These are phyloP conservation scores for Scenedesmus sp. DNA, from an alignment of 163 green algal species.

Conservation along the genomic window DNA sequence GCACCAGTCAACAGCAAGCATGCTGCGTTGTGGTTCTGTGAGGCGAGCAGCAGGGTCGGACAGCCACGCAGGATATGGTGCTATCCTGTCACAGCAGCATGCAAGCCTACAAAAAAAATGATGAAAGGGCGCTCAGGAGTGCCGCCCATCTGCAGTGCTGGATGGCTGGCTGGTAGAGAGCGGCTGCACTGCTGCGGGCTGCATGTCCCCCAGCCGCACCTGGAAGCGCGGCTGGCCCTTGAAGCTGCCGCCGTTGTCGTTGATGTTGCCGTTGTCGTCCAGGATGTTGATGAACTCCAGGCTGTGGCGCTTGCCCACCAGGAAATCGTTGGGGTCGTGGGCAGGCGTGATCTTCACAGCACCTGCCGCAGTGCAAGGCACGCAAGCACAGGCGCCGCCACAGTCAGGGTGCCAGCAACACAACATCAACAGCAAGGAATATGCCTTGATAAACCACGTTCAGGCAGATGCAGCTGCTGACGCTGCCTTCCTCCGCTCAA, in stretches of 20 bases:
- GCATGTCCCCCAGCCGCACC: conserved; percentile 47
- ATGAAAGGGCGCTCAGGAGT: too few relatives aligned
- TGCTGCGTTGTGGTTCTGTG: too few relatives aligned
- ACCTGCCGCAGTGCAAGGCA: neutral
- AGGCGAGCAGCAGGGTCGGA: too few relatives aligned
- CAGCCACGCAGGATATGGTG: neutral
- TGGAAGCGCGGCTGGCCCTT: conserved; percentile 92
- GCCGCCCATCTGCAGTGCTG: too few relatives aligned
- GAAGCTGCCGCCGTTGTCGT: conserved; percentile 87
- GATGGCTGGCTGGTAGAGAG: too few relatives aligned
- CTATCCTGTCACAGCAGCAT: neutral
- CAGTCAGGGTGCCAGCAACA: conserved; percentile 77
- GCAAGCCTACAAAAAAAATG: neutral
- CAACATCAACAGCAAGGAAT: too few relatives aligned
- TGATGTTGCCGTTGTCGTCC: conserved; percentile 95
- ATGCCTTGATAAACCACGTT: too few relatives aligned
- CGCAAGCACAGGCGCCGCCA: neutral
- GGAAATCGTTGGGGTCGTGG: conserved; percentile 99
- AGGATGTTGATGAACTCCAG: conserved; percentile 98
- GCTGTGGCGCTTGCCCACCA: conserved; percentile 92
- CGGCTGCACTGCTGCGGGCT: neutral
- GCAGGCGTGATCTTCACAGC: conserved; percentile 97
- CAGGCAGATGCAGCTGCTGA: too few relatives aligned
- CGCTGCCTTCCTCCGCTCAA: too few relatives aligned
- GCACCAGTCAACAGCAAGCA: too few relatives aligned